These are phyloP conservation scores for Phylloporus rhodoxanthus DNA, from an alignment of 768 basidiomycete species.

Conservation along the genomic window DNA sequence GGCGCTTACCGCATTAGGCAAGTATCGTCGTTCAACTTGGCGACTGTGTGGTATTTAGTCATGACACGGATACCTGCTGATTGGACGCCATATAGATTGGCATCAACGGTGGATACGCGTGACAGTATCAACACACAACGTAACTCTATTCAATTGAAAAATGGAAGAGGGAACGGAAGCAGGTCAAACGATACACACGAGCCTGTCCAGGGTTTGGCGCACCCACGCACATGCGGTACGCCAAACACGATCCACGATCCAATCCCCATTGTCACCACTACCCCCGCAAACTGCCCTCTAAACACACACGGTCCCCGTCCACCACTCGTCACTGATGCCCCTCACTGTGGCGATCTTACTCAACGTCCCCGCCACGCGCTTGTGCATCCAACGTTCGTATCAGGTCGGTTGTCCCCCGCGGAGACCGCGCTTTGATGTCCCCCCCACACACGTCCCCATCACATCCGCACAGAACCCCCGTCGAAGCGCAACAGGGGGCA, in stretches of 20 bases:
- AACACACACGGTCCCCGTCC: not conserved
- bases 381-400: slow-evolving; percentile 55
- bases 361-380: slow-evolving; percentile 30
- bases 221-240: not conserved
- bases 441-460: slow-evolving; percentile 31
- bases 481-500: not conserved
- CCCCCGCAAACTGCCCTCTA: not conserved
- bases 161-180: not conserved
- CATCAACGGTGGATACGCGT: not conserved
- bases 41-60: not conserved
- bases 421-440: slow-evolving; percentile 43
- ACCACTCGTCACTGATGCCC: not conserved
- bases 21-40: slow-evolving; percentile 17
- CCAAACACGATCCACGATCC: not conserved
- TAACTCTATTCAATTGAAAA: not conserved
- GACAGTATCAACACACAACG: not conserved
- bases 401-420: slow-evolving; percentile 43
- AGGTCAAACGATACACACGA: not conserved
- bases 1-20: slow-evolving; percentile 13
- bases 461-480: slow-evolving; percentile 39
- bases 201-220: not conserved
- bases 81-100: not conserved
- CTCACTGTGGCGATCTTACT: not conserved
- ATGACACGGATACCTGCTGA: not conserved
- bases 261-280: not conserved